These are phyloP conservation scores for Phaeotremella skinneri DNA, from an alignment of 768 basidiomycete genomes.

Conservation along the genomic window DNA sequence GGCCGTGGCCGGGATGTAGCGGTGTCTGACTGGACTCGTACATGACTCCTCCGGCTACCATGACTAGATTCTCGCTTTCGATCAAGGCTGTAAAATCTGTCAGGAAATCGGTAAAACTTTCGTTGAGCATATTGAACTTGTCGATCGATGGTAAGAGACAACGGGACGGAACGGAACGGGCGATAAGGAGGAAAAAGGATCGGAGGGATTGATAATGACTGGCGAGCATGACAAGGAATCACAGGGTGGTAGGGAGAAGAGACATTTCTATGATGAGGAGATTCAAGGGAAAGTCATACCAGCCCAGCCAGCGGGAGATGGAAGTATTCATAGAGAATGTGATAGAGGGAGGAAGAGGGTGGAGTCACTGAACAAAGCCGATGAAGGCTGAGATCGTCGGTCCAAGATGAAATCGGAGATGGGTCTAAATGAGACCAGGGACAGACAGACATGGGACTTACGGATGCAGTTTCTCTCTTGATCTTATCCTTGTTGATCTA, in stretches of 20 bases:
- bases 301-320: too few relatives aligned
- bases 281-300: too few relatives aligned
- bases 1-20: conserved; percentile 17
- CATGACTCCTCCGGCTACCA: conserved; percentile 26
- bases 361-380: too few relatives aligned
- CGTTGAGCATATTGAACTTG: background rate
- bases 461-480: background rate
- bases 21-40: conserved; percentile 19
- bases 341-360: background rate
- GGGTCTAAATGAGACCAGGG: background rate
- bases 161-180: too few relatives aligned
- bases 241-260: too few relatives aligned
- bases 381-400: too few relatives aligned
- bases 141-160: background rate
- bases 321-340: background rate
- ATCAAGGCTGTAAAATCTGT: background rate
- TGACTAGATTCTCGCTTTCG: background rate
- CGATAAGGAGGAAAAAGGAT: too few relatives aligned
- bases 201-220: too few relatives aligned
- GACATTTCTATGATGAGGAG: too few relatives aligned
- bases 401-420: background rate
- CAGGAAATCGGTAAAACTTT: background rate
- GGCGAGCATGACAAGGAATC: too few relatives aligned
- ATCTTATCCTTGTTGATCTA: background rate
- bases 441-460: background rate